Evolutionary conservation across 495 filamentous ascomycete genomes (phyloP).

Genomic region (Parathielavia hyrcaniae): DNA sequence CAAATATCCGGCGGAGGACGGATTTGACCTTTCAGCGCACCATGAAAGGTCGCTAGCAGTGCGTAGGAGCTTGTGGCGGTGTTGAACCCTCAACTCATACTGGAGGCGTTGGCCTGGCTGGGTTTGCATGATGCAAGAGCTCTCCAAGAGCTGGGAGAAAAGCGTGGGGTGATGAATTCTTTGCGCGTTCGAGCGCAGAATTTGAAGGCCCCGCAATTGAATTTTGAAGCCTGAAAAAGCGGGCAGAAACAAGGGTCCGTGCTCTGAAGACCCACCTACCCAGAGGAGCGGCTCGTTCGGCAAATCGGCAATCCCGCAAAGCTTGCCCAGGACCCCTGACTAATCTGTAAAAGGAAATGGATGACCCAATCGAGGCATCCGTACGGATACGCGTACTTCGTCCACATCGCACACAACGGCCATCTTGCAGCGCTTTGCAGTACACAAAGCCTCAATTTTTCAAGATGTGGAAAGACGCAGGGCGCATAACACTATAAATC

Average conservation of each 20-base stretch:
- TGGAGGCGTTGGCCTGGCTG: conserved; percentile 1
- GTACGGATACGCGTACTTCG: no score
- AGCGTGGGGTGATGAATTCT: neutral
- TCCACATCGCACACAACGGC: no score
- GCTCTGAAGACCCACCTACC: no score
- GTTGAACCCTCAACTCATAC: neutral
- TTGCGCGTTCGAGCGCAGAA: neutral
- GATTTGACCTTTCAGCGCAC: conserved; percentile 13
- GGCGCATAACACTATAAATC: no score
- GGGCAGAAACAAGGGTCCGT: no score
- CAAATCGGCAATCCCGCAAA: neutral
- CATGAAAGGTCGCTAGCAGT: conserved; percentile 4
- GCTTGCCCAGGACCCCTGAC: no score
- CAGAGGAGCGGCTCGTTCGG: neutral
- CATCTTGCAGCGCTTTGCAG: no score
- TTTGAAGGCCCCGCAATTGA: conserved; percentile 1
- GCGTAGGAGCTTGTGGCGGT: neutral
- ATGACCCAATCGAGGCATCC: no score
- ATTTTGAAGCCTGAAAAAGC: neutral
- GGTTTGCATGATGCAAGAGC: conserved; percentile 7
- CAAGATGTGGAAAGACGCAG: no score
- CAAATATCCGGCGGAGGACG: conserved; percentile 1
- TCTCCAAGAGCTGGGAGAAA: conserved; percentile 9
- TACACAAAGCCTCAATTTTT: no score
- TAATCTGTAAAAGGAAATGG: no score